Evolutionary conservation across 139 green algal species (phyloP), one percentile per base, ranked within the genome.

Genomic region (Chlorokybus atmophyticus): DNA sequence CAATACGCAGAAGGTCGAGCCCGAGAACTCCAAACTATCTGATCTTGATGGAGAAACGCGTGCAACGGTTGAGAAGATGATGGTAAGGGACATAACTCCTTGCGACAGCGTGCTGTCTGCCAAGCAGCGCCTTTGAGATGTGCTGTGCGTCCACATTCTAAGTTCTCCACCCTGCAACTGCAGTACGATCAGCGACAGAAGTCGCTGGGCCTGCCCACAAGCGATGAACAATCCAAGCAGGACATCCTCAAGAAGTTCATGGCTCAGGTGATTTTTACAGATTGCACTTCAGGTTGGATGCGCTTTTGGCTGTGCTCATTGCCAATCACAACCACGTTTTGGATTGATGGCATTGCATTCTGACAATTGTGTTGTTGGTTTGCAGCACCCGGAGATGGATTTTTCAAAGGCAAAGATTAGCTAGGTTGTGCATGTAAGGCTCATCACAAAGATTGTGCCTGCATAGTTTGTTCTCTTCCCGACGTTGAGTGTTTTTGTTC

Each of bases 121-220:
- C n/a, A n/a, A n/a, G n/a, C n/a, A n/a, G n/a, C 38, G 14, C 38
- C 14, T 14, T 47, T 47, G 38, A 47, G 4, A 58, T 58, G 32
- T 58, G 26, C 10, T 60, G 25, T 27, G 29, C 4, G 30, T 25
- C 31, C 8, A 14, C 19, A 5, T 27, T 69, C 3, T 8, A 7
- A 30, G 7, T 56, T 69, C 17, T 17, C 10, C 38, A 44, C 10
- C 14, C 10, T 44, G 38, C 38, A 44, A 14, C 75, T 80, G 73
- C 83, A 93, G 87, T 96, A 86, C 73, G 92, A 99, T 68, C 88
- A 97, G 68, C 76, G 84, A 21, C 92, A 97, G 75, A 96, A 96
- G 72, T 71, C 78, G 3, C 71, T 95, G 78, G 91, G 91, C 4
- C 75, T 88, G 57, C 91, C 91, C 24, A 94, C 87, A 14, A 87